phyloP scores from a whole-genome alignment of 345 rosid species.

The Eutrema japonicum region DNA sequence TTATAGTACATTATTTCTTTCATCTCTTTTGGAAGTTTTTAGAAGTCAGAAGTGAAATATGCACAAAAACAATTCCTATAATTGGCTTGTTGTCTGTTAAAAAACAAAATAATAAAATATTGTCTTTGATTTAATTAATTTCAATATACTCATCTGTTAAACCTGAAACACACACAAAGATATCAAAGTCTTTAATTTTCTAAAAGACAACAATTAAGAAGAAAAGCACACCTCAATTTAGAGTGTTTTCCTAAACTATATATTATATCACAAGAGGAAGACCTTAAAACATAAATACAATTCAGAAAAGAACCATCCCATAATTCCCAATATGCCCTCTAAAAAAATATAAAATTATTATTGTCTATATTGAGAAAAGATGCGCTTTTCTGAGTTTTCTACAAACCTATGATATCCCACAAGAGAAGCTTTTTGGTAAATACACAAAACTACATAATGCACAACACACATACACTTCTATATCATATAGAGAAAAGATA shows the following conservation, averaged over 20 bases:
- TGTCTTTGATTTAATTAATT: not conserved
- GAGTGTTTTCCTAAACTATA: too few relatives aligned
- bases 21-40: not conserved
- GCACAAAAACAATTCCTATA: not conserved
- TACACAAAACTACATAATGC: constrained; percentile 37
- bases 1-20: not conserved
- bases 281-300: too few relatives aligned
- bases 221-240: too few relatives aligned
- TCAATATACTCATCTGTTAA: too few relatives aligned
- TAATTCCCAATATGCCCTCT: not conserved
- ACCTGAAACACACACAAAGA: too few relatives aligned
- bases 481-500: constrained; percentile 25
- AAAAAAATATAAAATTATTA: constrained; percentile 13
- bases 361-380: constrained; percentile 16
- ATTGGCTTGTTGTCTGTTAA: too few relatives aligned
- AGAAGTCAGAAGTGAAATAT: not conserved
- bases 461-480: constrained; percentile 38
- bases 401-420: not conserved
- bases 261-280: too few relatives aligned
- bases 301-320: not conserved
- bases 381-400: not conserved
- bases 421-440: constrained; percentile 26
- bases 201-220: too few relatives aligned
- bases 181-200: too few relatives aligned
- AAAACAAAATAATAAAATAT: too few relatives aligned